Conservation (phyloP, 805 yeast species). For the Schizosaccharomyces lindneri region DNA sequence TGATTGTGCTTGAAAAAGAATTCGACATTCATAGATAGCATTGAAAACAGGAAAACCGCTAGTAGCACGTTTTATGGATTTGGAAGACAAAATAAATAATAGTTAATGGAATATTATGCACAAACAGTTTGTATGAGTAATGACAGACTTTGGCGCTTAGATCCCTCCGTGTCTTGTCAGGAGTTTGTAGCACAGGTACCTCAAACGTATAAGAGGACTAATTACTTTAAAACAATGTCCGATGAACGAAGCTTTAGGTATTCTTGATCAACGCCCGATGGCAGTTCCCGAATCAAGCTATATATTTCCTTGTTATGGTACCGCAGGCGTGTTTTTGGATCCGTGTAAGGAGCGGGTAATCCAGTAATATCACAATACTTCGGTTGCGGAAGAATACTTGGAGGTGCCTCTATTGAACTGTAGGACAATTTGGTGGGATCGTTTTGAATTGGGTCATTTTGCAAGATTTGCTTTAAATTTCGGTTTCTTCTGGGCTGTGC, state of each 20-base stretch:
- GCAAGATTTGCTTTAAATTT: not conserved
- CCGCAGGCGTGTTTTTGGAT: conserved; percentile 40
- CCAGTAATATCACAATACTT: conserved; percentile 87
- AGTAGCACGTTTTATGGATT: no score
- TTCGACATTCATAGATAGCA: no score
- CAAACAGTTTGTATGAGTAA: no score
- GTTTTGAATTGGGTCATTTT: not conserved
- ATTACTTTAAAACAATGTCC: not conserved
- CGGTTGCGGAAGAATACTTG: conserved; percentile 53
- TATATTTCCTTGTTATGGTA: conserved; percentile 65
- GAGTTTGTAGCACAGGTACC: no score
- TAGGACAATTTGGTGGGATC: conserved; percentile 26
- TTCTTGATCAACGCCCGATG: conserved; percentile 80
- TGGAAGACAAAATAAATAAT: no score
- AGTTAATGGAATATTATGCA: no score
- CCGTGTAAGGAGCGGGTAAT: conserved; percentile 44
- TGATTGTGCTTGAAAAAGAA: no score
- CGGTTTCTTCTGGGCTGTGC: not conserved
- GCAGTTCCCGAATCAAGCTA: conserved; percentile 46
- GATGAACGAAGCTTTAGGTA: conserved; percentile 42
- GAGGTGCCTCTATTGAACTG: conserved; percentile 56
- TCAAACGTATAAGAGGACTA: not conserved
- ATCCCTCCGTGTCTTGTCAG: no score
- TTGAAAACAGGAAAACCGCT: no score
- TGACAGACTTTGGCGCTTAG: no score